These are phyloP conservation scores for Cyclocybe aegerita DNA, from an alignment of 768 basidiomycete species.

Conservation along the genomic window DNA sequence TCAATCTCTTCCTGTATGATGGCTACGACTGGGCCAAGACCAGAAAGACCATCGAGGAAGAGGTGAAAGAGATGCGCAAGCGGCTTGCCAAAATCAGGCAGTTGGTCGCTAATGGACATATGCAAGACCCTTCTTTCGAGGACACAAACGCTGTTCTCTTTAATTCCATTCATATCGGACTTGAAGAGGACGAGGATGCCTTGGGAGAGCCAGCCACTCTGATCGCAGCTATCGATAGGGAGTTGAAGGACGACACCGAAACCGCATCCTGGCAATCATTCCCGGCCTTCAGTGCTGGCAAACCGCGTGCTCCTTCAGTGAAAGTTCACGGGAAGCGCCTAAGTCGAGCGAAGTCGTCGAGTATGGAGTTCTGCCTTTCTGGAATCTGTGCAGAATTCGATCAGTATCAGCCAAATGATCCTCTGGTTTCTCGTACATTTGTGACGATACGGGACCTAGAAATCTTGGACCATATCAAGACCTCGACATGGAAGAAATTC, in stretches of 20 bases:
- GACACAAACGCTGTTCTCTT: constrained; percentile 77
- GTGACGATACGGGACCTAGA: constrained; percentile 73
- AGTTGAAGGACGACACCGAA: constrained; percentile 76
- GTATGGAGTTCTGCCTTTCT: constrained; percentile 80
- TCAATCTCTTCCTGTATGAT: constrained; percentile 78
- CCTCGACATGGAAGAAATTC: constrained; percentile 98
- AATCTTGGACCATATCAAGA: constrained; percentile 96
- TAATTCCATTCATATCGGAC: constrained; percentile 92
- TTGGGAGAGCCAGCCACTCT: constrained; percentile 69
- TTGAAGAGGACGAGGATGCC: constrained; percentile 74
- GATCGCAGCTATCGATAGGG: constrained; percentile 90
- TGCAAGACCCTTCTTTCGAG: constrained; percentile 73
- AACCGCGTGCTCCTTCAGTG: constrained; percentile 35
- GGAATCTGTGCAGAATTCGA: constrained; percentile 69
- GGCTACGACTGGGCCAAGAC: constrained; percentile 95
- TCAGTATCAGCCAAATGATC: constrained; percentile 52
- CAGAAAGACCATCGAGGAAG: constrained; percentile 82
- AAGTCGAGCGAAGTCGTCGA: constrained; percentile 71
- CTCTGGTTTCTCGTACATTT: constrained; percentile 64
- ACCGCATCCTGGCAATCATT: constrained; percentile 89
- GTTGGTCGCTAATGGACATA: constrained; percentile 87
- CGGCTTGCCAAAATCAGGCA: constrained; percentile 88
- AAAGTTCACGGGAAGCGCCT: constrained; percentile 60
- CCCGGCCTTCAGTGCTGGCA: constrained; percentile 47
- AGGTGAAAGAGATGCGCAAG: constrained; percentile 84